Conservation (phyloP, 1,284 basidiomycete species). For the Ceratobasidium sp. region DNA sequence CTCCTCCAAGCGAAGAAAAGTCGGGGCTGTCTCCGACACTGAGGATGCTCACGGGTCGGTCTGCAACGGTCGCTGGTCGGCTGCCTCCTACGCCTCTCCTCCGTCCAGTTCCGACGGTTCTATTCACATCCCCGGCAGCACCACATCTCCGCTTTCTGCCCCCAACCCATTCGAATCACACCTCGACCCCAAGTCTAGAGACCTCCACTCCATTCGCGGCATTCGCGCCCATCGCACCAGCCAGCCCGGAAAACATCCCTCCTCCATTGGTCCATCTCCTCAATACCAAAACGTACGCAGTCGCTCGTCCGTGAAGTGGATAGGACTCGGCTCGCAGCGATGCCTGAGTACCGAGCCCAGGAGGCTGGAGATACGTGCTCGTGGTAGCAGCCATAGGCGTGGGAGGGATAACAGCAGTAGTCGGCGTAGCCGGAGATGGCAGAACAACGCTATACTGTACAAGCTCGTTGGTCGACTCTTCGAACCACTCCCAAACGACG, state of each 20-base stretch:
- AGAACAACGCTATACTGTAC: conserved; percentile 13
- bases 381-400: conserved; percentile 47
- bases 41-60: conserved; percentile 28
- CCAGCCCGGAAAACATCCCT: conserved; percentile 47
- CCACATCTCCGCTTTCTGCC: conserved; percentile 56
- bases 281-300: conserved; percentile 86
- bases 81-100: conserved; percentile 9
- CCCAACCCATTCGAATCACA: conserved; percentile 81
- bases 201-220: conserved; percentile 45
- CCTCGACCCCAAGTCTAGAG: conserved; percentile 64
- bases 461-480: conserved; percentile 22
- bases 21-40: neutral
- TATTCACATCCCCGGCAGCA: neutral
- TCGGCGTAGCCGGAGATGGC: conserved; percentile 23
- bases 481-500: conserved; percentile 14
- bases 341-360: conserved; percentile 75
- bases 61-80: conserved; percentile 1
- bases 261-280: conserved; percentile 77
- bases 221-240: conserved; percentile 54
- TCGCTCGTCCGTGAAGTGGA: conserved; percentile 62
- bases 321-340: conserved; percentile 57
- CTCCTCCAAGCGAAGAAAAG: conserved; percentile 14
- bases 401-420: conserved; percentile 33
- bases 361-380: conserved; percentile 62
- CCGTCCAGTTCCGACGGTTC: conserved; percentile 24